A percentile compares a stretch with the other conserved stretches of the same genome.
These are phyloP conservation scores for Aspergillus sclerotiicarbonarius DNA, from an alignment of 495 filamentous ascomycete genomes.

Conservation along the genomic window DNA sequence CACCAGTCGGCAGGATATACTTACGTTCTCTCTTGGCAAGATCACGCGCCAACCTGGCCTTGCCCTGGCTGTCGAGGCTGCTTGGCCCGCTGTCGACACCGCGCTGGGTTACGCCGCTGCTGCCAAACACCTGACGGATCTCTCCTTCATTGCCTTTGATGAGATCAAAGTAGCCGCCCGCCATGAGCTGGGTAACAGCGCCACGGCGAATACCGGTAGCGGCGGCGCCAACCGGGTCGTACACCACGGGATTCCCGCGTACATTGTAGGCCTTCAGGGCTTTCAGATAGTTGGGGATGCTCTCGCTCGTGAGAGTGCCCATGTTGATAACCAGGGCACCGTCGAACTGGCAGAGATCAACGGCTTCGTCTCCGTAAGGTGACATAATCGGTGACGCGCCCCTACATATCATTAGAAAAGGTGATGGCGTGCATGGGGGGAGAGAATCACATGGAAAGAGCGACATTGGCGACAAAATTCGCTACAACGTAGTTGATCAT, in stretches of 20 bases:
- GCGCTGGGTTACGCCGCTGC: conserved; percentile 60
- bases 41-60: conserved; percentile 58
- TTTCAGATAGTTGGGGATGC: conserved; percentile 62
- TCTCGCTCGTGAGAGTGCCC: conserved; percentile 79
- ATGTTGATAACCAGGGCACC: conserved; percentile 87
- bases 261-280: conserved; percentile 77
- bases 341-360: conserved; percentile 65
- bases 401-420: conserved; percentile 24
- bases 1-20: conserved; percentile 12
- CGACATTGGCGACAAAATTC: conserved; percentile 89
- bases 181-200: conserved; percentile 70
- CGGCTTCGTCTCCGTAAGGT: conserved; percentile 77
- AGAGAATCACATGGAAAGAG: conserved; percentile 60
- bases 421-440: neutral
- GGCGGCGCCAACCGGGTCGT: conserved; percentile 90
- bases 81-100: conserved; percentile 82
- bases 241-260: conserved; percentile 69
- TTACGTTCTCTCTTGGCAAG: conserved; percentile 62
- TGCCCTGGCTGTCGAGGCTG: conserved; percentile 50
- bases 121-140: conserved; percentile 67
- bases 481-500: conserved; percentile 96
- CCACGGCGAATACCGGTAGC: conserved; percentile 72
- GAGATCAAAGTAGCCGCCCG: conserved; percentile 72
- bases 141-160: conserved; percentile 97
- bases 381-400: conserved; percentile 95